These are phyloP conservation scores for Populus ilicifolia DNA, from an alignment of 345 rosid genomes.

Conservation along the genomic window DNA sequence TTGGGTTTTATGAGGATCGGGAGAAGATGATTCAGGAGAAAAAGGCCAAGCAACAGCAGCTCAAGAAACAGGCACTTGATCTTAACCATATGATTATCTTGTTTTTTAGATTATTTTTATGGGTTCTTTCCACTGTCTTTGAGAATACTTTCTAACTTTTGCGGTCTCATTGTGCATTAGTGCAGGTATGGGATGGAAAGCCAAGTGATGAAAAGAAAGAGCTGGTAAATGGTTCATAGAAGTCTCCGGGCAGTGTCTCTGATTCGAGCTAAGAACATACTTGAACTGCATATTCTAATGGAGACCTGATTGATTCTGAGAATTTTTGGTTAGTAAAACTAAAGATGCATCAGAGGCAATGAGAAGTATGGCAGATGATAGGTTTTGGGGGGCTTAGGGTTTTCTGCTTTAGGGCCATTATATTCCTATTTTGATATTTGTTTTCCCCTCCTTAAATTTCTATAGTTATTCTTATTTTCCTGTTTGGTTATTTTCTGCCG, in stretches of 20 bases:
- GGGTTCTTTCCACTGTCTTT: not conserved
- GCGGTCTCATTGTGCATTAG: no score
- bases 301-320: slow-evolving; percentile 6
- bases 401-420: slow-evolving; percentile 17
- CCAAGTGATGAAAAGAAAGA: slow-evolving; percentile 19
- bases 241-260: not conserved
- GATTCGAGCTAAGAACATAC: not conserved
- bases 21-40: slow-evolving; percentile 78
- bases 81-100: not conserved
- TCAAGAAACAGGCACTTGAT: slow-evolving; percentile 52
- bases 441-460: not conserved
- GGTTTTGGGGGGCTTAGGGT: slow-evolving; percentile 29
- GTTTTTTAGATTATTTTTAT: not conserved
- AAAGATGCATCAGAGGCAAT: slow-evolving; percentile 7
- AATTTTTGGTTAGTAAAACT: not conserved
- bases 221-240: slow-evolving; percentile 1
- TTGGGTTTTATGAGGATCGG: slow-evolving; percentile 73
- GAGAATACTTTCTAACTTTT: not conserved
- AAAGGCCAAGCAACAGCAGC: slow-evolving; percentile 70
- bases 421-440: not conserved
- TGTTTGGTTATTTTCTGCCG: slow-evolving; percentile 18
- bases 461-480: not conserved
- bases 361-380: not conserved
- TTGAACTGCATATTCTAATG: slow-evolving; percentile 4
- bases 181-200: slow-evolving; percentile 18